Base-by-base conservation (phyloP, 2,329 filamentous ascomycete species). In the Pseudogymnoascus sp. region DNA sequence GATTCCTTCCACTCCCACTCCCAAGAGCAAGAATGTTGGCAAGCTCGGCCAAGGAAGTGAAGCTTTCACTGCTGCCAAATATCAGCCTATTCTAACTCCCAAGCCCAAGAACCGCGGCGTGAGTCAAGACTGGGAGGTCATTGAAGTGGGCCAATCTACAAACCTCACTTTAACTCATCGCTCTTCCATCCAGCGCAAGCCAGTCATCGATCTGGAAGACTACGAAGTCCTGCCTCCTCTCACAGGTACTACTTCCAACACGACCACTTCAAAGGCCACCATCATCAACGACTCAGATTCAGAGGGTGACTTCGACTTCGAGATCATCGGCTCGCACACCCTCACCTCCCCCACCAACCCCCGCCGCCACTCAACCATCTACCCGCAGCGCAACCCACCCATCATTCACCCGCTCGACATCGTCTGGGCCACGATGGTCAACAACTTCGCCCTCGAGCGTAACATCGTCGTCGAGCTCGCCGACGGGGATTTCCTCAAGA, bases 401-500 rank as follows among this genome's bases (percentile, higher is more conserved):
- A 59, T 59, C 33, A 2, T 11, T 8, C 50, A 59, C 33, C 50
- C 50, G 2, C 50, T 59, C 42, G 14, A 47, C 38, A 18, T 21
- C 38, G 14, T 5, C 11, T 5, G 2, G 1, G 18, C 42, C 18
- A 23, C 5, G 11, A 47, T 6, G 5, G 14, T 47, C 18, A 6
- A 2, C 2, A 12, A 11, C 18, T 4, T 23, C 11, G 12, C 18
- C 11, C 42, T 47, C 18, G 11, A 2, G 25, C 23, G 56, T 61
- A 12, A 21, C 5, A 14, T 12, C 42, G 42, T 47, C 1, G 63
- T 71, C 10, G 68, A 72, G 31, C 40, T 71, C 2, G 10, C 61
- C 4, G 62, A 69, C 35, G 65, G 66, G 0, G 60, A 60, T 4
- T 47, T 47, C 11, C 21, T 47, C 18, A 23, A 47, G 11, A 47